Evolutionary conservation across 352 stramenopile genomes (phyloP), one percentile per base, ranked within the genome.

Genomic region (Phytophthora capsici): DNA sequence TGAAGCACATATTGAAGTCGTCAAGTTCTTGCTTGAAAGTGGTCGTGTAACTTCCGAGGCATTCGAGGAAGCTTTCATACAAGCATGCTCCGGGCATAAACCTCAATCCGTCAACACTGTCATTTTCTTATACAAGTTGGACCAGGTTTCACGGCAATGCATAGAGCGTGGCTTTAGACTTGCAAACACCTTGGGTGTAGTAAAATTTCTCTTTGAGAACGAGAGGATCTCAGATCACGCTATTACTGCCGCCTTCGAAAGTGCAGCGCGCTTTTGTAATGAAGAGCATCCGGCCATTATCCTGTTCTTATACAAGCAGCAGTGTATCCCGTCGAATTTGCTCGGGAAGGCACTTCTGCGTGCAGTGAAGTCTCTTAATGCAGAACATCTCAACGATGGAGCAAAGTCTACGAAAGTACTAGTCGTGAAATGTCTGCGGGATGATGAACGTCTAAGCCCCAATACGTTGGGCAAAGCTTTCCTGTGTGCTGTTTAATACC

Each of bases 41-140:
- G 9, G 28, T 34, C 4, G 28, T 12, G 28, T 34, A 9, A 14
- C 28, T 34, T 34, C 28, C 28, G 14, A 34, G 28, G 28, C 28
- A 9, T 34, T 34, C 28, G 28, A 34, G 28, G 14, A 34, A 34
- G 28, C 28, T 34, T 34, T 34, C 28, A 34, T 4, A 9, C 8
- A 2, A 10, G 41, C 30, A 13, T 45, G 48, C 7, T 43, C 48
- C 6, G 17, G 30, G 19, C 45, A 34, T 34, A 30, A 34, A 34
- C 28, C n/a, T 55, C 0, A 34, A 26, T 34, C 2, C 20, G 3
- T 55, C 32, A 20, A 55, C 13, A 36, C 20, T 6, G 48, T 45
- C 5, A 45, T 3, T 19, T 45, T 45, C 20, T 22, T 55, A 17
- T 55, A 55, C 32, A 34, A 32, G 13, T 45, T 55, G 32, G n/a